Base-by-base conservation (phyloP, 768 basidiomycete genomes). In the Lactarius sanguifluus region DNA sequence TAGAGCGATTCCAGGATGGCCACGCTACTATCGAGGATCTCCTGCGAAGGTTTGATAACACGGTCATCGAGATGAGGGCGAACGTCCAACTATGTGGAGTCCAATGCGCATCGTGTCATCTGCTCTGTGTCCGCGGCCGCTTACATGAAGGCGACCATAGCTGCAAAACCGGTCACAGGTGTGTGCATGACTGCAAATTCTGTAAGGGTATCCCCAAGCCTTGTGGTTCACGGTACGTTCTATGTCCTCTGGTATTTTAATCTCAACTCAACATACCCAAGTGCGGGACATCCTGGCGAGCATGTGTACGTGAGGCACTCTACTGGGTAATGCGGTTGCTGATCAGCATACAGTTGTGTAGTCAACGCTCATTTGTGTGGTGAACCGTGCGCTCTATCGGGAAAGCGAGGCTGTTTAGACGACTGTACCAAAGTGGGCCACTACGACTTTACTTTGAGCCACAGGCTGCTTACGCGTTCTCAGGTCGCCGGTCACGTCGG, bases 241-340 rank as follows among this genome's bases (percentile, higher is more conserved):
- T 25, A 5, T 7, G 9, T 43, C 28, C 10, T 20, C 36, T 12
- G 28, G 12, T 28, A 18, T 16, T 16, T 54, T 38, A 32, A 20
- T 20, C 13, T 36, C 8, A 3, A 32, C 64, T 59, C 2, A 40
- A n/a, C 36, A 2, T 2, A n/a, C 2, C 8, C 40, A 66, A 87
- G 86, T n/a, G 86, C 85, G 36, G 87, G 86, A 0, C 86, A 88
- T 66, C 72, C 79, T 23, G 85, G 83, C 16, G 77, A 75, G 13
- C 86, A 87, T 68, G 78, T 85, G 86, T 86, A 72, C 59, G 81
- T 63, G 36, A n/a, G n/a, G n/a, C n/a, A n/a, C n/a, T n/a, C n/a
- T n/a, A n/a, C n/a, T n/a, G n/a, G n/a, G n/a, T n/a, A n/a, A n/a
- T 43, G 5, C 8, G 13, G 8, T 25, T 58, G 13, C 57, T 67